Evolutionary conservation across 2,329 filamentous ascomycete species (phyloP), one percentile per base, ranked within the genome.

Genomic region (Fusarium oligoseptatum): DNA sequence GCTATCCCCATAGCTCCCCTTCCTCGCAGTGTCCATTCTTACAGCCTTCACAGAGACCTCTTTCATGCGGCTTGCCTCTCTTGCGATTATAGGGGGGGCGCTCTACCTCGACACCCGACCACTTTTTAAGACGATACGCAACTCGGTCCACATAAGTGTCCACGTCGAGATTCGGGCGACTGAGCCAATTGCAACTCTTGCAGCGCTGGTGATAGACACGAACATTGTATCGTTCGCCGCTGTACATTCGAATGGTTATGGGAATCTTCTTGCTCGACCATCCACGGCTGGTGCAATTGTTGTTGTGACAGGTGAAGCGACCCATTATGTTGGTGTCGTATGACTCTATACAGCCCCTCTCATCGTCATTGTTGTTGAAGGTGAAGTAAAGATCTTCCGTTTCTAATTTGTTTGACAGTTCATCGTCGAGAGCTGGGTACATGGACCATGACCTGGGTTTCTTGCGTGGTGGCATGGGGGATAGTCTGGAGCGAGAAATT

Each of bases 191-290:
- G 73, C 81, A 85, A 2, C 7, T 2, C 8, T 62, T 73, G 77
- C 84, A 86, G 1, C 78, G 79, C 64, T 85, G 84, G 45, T 82
- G 77, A 67, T 81, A 85, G 0, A 85, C 81, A 3, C 77, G 48
- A 0, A 78, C 83, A 60, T 84, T 83, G 74, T 85, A 85, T 5
- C 73, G 69, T 6, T 76, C 56, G 0, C 43, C 55, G 0, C 27
- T 29, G 48, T 83, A 85, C 39, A 75, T 65, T 10, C 81, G 78
- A 20, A 85, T 85, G 0, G 72, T 74, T 15, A 83, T 80, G 8
- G 80, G 70, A 17, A 85, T 80, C 34, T 43, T 72, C 66, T 73
- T 80, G 78, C 83, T 85, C 2, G 56, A 48, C 84, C 83, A 84
- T 17, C 67, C 69, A 0, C 32, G 27, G 0, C 52, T 65, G 11